phyloP scores from a whole-genome alignment of 1,284 basidiomycete genomes.

The Pseudozyma thailandica region DNA sequence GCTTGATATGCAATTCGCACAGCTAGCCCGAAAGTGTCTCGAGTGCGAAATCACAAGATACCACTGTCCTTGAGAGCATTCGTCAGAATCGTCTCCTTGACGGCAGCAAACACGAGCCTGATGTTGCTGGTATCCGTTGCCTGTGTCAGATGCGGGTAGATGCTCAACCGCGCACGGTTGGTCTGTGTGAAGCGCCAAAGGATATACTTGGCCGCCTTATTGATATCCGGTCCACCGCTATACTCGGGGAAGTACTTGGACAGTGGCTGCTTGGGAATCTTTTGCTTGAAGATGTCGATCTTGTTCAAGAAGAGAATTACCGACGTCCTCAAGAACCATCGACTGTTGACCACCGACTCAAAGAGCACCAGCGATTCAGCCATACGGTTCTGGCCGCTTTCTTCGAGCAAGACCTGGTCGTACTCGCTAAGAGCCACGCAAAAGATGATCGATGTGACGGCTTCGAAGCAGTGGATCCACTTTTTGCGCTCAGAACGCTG shows the following conservation, averaged over 20 bases:
- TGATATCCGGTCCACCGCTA: slow-evolving; percentile 87
- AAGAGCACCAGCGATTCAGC: slow-evolving; percentile 91
- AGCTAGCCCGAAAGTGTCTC: neutral
- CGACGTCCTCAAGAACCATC: slow-evolving; percentile 91
- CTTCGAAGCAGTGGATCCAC: slow-evolving; percentile 68
- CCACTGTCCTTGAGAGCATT: slow-evolving; percentile 57
- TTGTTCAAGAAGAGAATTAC: slow-evolving; percentile 87
- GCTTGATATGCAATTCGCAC: no score
- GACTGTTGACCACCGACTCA: slow-evolving; percentile 87
- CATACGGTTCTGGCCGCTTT: slow-evolving; percentile 82
- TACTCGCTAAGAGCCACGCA: slow-evolving; percentile 67
- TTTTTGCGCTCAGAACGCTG: slow-evolving; percentile 65
- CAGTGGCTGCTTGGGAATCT: slow-evolving; percentile 79
- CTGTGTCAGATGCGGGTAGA: slow-evolving; percentile 71
- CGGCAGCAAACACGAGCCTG: slow-evolving; percentile 91
- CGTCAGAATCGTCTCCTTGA: slow-evolving; percentile 78
- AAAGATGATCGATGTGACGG: slow-evolving; percentile 64
- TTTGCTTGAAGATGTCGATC: slow-evolving; percentile 94
- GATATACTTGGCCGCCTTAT: slow-evolving; percentile 98
- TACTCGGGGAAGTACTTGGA: slow-evolving; percentile 94
- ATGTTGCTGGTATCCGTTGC: slow-evolving; percentile 76
- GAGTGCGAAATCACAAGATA: slow-evolving; percentile 29
- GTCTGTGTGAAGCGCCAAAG: slow-evolving; percentile 96
- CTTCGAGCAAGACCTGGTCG: slow-evolving; percentile 60
- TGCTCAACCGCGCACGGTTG: slow-evolving; percentile 73